Conservation (phyloP, 805 yeast genomes). For the Sungouiella blattae region DNA sequence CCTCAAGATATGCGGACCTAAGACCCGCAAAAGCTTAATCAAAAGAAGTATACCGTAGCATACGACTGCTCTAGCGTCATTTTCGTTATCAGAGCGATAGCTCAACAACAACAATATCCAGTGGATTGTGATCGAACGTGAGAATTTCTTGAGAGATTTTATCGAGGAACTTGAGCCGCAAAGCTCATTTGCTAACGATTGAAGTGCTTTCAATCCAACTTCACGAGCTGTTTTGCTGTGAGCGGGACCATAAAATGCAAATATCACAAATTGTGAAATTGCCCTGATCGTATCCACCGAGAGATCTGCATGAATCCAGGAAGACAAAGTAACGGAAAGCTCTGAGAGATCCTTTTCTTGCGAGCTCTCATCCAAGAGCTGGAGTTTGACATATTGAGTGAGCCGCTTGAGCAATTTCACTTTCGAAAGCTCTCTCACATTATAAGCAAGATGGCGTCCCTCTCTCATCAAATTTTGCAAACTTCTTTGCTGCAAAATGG, state of each 20-base stretch:
- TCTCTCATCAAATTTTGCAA: constrained; percentile 51
- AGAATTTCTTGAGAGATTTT: constrained; percentile 40
- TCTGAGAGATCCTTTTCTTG: constrained; percentile 11
- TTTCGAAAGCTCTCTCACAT: constrained; percentile 48
- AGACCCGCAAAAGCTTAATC: constrained; percentile 43
- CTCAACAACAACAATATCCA: constrained; percentile 59
- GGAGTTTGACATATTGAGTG: constrained; percentile 46
- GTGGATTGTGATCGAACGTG: constrained; percentile 57
- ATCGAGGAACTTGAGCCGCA: constrained; percentile 39
- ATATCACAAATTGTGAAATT: constrained; percentile 45
- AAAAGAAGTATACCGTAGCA: constrained; percentile 44
- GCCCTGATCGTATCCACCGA: constrained; percentile 53
- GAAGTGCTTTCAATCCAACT: constrained; percentile 29
- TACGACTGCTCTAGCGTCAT: constrained; percentile 23
- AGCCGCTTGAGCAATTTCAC: constrained; percentile 48
- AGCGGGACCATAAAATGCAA: constrained; percentile 43
- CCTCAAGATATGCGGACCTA: constrained; percentile 45
- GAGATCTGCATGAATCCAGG: constrained; percentile 36
- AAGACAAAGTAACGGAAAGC: constrained; percentile 19
- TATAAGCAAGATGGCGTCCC: constrained; percentile 50
- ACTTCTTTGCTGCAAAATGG: constrained; percentile 55
- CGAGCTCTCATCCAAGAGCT: constrained; percentile 8
- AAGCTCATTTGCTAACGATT: constrained; percentile 33
- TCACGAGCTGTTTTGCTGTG: constrained; percentile 29
- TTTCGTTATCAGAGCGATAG: constrained; percentile 11